A percentile compares a stretch with the other conserved stretches of the same genome.
Evolutionary conservation across 805 yeast genomes (phyloP).

Genomic region (Isabelozyma gotoi): DNA sequence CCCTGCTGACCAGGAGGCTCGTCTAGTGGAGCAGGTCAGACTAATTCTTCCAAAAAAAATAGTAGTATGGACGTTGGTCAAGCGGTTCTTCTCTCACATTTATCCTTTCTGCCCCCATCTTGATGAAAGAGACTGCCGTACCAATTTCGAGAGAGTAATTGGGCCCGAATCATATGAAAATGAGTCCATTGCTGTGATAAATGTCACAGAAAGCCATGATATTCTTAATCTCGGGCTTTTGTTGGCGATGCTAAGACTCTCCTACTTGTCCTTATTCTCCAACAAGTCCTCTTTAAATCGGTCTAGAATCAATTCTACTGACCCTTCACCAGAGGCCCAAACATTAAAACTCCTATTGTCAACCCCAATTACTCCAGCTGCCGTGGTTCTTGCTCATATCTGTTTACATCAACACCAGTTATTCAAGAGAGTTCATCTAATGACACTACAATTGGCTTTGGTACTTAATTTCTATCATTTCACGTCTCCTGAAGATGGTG

Average conservation of each 20-base stretch:
- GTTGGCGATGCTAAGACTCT: conserved; percentile 33
- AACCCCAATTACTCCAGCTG: conserved; percentile 40
- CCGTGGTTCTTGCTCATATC: conserved; percentile 43
- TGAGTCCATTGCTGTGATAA: conserved; percentile 14
- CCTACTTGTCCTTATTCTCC: conserved; percentile 31
- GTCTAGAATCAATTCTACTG: conserved; percentile 13
- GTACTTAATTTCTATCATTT: conserved; percentile 54
- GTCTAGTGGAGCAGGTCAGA: conserved; percentile 31
- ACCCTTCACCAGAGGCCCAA: conserved; percentile 14
- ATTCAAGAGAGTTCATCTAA: conserved; percentile 45
- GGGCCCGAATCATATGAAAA: conserved; percentile 31
- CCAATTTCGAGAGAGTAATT: conserved; percentile 39
- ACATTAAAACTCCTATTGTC: conserved; percentile 30
- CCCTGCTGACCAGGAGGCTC: conserved; percentile 19
- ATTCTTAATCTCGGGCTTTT: conserved; percentile 32
- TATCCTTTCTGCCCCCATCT: conserved; percentile 64
- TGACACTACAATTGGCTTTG: conserved; percentile 59
- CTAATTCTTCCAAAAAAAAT: conserved; percentile 49
- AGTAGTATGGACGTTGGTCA: conserved; percentile 52
- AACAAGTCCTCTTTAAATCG: conserved; percentile 16
- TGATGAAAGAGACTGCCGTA: conserved; percentile 53
- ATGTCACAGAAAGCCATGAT: conserved; percentile 29
- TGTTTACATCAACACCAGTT: conserved; percentile 50
- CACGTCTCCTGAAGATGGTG: conserved; percentile 55
- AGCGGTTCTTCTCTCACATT: conserved; percentile 55